Evolutionary conservation across 1,284 basidiomycete species (phyloP), one percentile per base, ranked within the genome.

Genomic region (Coniferiporia weirii): DNA sequence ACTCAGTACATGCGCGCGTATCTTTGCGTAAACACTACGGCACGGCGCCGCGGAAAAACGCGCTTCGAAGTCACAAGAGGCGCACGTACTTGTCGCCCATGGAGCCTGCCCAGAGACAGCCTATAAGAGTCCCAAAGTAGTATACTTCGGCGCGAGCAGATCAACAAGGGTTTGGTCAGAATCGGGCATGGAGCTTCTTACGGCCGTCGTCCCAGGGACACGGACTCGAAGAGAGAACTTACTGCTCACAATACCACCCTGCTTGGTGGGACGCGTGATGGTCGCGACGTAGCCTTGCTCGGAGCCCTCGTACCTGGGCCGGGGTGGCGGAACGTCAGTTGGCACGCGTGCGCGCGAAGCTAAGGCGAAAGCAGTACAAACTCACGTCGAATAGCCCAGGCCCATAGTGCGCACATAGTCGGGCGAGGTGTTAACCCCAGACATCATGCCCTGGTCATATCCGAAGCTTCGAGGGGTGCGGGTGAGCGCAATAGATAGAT

Each of bases 371-470:
- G 2, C 1, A 27, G 48, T 13, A 52, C 9, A 48, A n/a, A 65
- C 70, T 55, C 61, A 75, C 66, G 71, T 73, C 1, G 75, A 74
- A 56, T 68, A 73, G 15, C 75, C 77, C 13, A 75, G 62, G 38
- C 69, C 72, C 76, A 78, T 81, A 43, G 71, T 74, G 61, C 68
- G 68, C 63, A 75, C 77, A 64, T 79, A 79, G 61, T 78, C 72
- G 40, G 76, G 78, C 7, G 76, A 75, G n/a, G 75, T 75, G 62
- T 80, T 79, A 35, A 80, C 78, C 47, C 78, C 78, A 36, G 78
- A 78, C 79, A 82, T 81, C 74, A 80, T 78, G 52, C 79, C 79
- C 69, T 81, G 79, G 66, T 80, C 79, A 74, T 80, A 81, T 27
- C 79, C 79, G 65, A 79, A 79, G 64, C 77, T 79, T 55, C 13